phyloP scores from a whole-genome alignment of 305 asterid genomes.

The Fraxinus platypoda region DNA sequence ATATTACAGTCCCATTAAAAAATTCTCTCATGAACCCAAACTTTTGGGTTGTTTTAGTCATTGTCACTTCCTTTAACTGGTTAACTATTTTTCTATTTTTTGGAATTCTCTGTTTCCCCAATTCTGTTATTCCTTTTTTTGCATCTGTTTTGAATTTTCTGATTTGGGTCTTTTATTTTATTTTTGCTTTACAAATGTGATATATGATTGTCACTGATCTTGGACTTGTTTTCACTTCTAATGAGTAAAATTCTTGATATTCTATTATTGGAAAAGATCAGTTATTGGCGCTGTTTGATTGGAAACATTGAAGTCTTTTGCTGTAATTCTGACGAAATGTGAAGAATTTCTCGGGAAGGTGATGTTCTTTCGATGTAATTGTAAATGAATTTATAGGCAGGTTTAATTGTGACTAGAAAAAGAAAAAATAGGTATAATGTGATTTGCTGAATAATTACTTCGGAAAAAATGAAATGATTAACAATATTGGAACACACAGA shows the following conservation, averaged over 20 bases:
- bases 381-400: constrained; percentile 6
- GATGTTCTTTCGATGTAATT: not conserved
- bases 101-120: constrained; percentile 1
- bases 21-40: not conserved
- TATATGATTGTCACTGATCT: not conserved
- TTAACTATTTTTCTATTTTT: not conserved
- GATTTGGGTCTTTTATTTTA: constrained; percentile 22
- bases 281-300: constrained; percentile 6
- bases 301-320: constrained; percentile 11
- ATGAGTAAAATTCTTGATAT: not conserved
- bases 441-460: constrained; percentile 2
- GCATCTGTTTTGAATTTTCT: constrained; percentile 21
- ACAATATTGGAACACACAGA: not conserved
- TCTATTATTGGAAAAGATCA: not conserved
- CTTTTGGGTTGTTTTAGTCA: not conserved
- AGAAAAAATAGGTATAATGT: not conserved
- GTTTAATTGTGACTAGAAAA: constrained; percentile 5
- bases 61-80: not conserved
- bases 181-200: not conserved
- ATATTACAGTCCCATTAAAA: not conserved
- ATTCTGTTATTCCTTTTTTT: constrained; percentile 9
- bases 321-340: constrained; percentile 1
- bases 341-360: not conserved
- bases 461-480: not conserved
- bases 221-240: not conserved